Base-by-base conservation (phyloP, 768 basidiomycete species). In the Pisolithus sp. region DNA sequence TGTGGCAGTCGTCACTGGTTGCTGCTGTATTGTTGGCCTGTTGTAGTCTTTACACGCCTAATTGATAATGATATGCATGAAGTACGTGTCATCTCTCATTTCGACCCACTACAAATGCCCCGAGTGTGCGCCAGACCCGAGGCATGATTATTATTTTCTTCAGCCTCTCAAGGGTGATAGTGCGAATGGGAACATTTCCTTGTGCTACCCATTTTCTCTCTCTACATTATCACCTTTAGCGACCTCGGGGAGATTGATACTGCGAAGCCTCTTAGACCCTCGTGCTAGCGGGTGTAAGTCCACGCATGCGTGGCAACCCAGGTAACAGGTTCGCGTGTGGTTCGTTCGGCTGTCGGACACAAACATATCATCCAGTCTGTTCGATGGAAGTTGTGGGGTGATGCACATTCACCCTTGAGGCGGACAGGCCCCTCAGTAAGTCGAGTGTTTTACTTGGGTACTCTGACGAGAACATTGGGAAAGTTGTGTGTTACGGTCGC, bases 301-400 rank as follows among this genome's bases (percentile, higher is more conserved):
- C 44, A 62, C 24, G 18, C 30, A 6, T 3, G n/a, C 5, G 44
- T 26, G 44, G 44, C n/a, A 26, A 31, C 46, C 31, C 26, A 1
- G 28, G 43, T 21, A 21, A 23, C 13, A 21, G 43, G 23, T 43
- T 53, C 61, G 48, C 59, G 72, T 63, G 69, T 63, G 78, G 83
- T 72, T 85, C 83, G 83, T 85, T 85, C 83, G 73, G 81, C 71
- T 85, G 83, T 82, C 83, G 66, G 57, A 74, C 68, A 74, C 67
- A 75, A 46, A 12, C 23, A 7, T 28, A 7, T n/a, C 28, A 31
- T 26, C 30, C 9, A 8, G 21, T 42, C 12, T 42, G 18, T 12
- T 3, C 7, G 38, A n/a, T 39, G 8, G 4, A n/a, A 39, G 4
- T 39, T 5, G n/a, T 30, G 8, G 30, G 30, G 30, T 8, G 6